phyloP scores from a whole-genome alignment of 805 yeast genomes.

The Yarrowia alimentaria region DNA sequence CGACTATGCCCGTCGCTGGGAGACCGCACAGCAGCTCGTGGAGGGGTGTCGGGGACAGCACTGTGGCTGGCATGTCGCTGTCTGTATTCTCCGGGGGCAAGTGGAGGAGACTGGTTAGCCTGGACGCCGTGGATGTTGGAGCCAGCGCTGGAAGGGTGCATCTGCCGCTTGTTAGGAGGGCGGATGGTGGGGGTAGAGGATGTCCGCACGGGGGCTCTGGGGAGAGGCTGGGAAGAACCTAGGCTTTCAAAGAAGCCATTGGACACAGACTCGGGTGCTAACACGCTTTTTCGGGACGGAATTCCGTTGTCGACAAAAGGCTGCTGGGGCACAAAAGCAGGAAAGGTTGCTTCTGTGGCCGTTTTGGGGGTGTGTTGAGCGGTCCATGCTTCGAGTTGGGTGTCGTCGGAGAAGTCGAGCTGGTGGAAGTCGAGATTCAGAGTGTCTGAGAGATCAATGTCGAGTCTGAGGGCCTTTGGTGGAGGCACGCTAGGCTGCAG shows the following conservation, averaged over 20 bases:
- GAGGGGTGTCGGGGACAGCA: too few species aligned
- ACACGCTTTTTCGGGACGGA: not conserved
- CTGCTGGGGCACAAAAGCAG: not conserved
- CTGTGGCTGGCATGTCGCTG: too few species aligned
- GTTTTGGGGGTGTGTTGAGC: constrained; percentile 1
- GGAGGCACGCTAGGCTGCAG: constrained; percentile 9
- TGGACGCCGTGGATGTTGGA: too few species aligned
- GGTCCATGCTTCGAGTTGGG: constrained; percentile 10
- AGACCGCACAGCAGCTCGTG: too few species aligned
- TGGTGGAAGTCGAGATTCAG: constrained; percentile 24
- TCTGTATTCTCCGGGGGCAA: too few species aligned
- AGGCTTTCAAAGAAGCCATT: constrained; percentile 11
- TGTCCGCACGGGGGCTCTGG: too few species aligned
- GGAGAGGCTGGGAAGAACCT: too few species aligned
- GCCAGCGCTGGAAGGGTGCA: too few species aligned
- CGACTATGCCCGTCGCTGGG: too few species aligned
- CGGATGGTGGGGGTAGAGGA: too few species aligned
- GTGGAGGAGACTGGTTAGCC: too few species aligned
- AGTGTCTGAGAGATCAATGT: constrained; percentile 10
- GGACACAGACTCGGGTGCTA: not conserved
- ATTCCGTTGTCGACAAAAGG: too few species aligned
- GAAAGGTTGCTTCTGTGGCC: not conserved
- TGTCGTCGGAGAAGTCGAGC: constrained; percentile 21
- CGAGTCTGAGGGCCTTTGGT: constrained; percentile 2
- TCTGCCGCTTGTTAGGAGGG: not conserved